Evolutionary conservation across 805 yeast species (phyloP).

Genomic region (Hanseniaspora hatyaiensis): DNA sequence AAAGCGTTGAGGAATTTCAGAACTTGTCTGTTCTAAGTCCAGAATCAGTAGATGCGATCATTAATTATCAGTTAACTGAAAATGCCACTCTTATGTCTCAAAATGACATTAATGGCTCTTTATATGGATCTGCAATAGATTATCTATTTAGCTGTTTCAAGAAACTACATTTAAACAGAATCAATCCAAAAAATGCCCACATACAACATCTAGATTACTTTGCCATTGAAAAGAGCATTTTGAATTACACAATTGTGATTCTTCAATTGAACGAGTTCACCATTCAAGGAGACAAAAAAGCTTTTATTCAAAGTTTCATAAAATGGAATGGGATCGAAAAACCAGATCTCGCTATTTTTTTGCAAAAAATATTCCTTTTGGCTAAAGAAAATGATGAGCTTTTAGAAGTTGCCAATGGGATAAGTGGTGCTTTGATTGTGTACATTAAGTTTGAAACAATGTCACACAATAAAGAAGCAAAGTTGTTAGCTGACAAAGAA

Average conservation of each 20-base stretch:
- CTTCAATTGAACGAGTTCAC: constrained; percentile 55
- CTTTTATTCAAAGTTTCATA: constrained; percentile 3
- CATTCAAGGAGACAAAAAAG: constrained; percentile 12
- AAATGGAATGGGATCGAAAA: constrained; percentile 8
- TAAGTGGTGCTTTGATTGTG: constrained; percentile 8
- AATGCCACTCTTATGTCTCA: constrained; percentile 23
- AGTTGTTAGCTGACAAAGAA: background rate
- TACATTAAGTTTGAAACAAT: constrained; percentile 3
- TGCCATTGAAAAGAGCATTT: constrained; percentile 29
- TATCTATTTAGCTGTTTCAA: constrained; percentile 11
- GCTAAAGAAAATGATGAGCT: constrained; percentile 13
- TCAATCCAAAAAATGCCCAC: constrained; percentile 34
- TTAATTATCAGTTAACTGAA: constrained; percentile 28
- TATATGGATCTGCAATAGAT: constrained; percentile 9
- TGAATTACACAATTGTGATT: constrained; percentile 55
- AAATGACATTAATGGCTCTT: constrained; percentile 25
- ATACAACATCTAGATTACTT: constrained; percentile 19
- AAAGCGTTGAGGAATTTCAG: constrained; percentile 20
- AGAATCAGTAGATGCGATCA: constrained; percentile 24
- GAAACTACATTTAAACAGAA: constrained; percentile 12
- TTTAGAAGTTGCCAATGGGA: constrained; percentile 6
- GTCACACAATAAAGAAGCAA: background rate
- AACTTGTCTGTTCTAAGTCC: constrained; percentile 17
- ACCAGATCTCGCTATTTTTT: constrained; percentile 9
- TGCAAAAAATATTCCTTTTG: constrained; percentile 2